phyloP scores from a whole-genome alignment of 2,329 filamentous ascomycete genomes.

The Paraphoma chrysanthemicola region DNA sequence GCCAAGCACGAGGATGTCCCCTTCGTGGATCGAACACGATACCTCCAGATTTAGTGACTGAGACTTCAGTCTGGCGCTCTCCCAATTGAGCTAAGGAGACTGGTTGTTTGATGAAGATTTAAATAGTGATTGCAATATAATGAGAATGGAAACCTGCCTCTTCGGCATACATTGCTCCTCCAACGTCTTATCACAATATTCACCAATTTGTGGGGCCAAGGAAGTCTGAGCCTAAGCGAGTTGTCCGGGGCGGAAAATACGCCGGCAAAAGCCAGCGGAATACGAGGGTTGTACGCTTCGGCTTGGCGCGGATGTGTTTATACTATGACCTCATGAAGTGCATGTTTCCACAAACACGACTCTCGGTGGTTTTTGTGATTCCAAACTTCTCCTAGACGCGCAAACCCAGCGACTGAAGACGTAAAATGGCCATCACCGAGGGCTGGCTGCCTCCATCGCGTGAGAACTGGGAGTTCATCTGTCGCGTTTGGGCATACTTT shows the following conservation, averaged over 20 bases:
- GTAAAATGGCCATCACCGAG: constrained; percentile 51
- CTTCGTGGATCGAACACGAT: constrained; percentile 41
- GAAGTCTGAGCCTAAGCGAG: neutral
- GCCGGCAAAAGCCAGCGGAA: neutral
- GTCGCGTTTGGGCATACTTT: constrained; percentile 57
- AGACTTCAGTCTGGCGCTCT: constrained; percentile 41
- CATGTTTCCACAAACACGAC: neutral
- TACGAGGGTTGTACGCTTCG: constrained; percentile 3
- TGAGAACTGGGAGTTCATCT: constrained; percentile 58
- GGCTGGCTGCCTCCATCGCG: constrained; percentile 57
- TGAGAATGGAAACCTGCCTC: neutral
- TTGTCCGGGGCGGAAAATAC: neutral
- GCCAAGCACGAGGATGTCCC: constrained; percentile 29
- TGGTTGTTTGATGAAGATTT: constrained; percentile 16
- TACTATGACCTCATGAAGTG: constrained; percentile 23
- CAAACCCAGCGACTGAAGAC: neutral
- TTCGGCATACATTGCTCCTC: neutral
- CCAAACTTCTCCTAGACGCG: neutral
- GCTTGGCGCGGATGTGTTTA: constrained; percentile 19
- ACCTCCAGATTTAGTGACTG: constrained; percentile 40
- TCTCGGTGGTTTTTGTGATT: neutral
- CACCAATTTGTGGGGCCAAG: neutral
- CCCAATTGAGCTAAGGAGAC: constrained; percentile 42
- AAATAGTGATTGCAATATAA: neutral
- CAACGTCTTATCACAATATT: neutral